Evolutionary conservation across 169 alveolate genomes (phyloP).

Genomic region (Eimeria brunetti): DNA sequence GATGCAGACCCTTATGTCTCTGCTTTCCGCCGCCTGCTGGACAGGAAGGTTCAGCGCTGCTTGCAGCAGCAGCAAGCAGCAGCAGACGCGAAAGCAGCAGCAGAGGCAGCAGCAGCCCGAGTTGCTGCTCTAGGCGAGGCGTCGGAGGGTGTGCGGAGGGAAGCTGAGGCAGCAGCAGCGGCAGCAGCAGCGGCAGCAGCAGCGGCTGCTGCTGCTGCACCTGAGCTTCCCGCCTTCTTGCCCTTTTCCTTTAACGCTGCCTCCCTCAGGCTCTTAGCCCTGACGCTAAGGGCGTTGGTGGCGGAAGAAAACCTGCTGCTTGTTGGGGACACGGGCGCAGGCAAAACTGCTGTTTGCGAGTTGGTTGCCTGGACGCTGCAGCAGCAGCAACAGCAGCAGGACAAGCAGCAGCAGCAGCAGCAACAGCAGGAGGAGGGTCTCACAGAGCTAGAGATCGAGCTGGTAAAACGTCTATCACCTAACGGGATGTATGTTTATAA

Average conservation of each 20-base stretch:
- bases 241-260: slow-evolving; percentile 84
- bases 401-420: slow-evolving; percentile 36
- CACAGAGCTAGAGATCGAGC: background rate
- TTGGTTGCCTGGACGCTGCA: slow-evolving; percentile 89
- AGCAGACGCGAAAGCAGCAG: slow-evolving; percentile 46
- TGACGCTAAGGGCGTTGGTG: slow-evolving; percentile 94
- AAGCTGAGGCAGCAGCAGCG: slow-evolving; percentile 46
- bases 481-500: slow-evolving; percentile 60
- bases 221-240: slow-evolving; percentile 71
- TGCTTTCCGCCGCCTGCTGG: slow-evolving; percentile 77
- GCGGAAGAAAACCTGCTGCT: slow-evolving; percentile 98
- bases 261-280: slow-evolving; percentile 90
- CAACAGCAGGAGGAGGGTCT: slow-evolving; percentile 14
- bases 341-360: slow-evolving; percentile 98
- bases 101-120: slow-evolving; percentile 52
- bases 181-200: slow-evolving; percentile 20
- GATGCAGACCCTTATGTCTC: slow-evolving; percentile 82
- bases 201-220: slow-evolving; percentile 69
- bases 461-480: slow-evolving; percentile 41
- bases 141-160: slow-evolving; percentile 10
- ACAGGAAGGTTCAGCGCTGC: slow-evolving; percentile 72
- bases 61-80: slow-evolving; percentile 64
- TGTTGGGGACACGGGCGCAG: slow-evolving; percentile 99
- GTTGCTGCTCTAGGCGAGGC: slow-evolving; percentile 57
- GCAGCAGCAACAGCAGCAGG: slow-evolving; percentile 71